A percentile compares a stretch with the other conserved stretches of the same genome.
phyloP scores from a whole-genome alignment of 2,329 filamentous ascomycete genomes.

The Paracoccidioides brasiliensis region DNA sequence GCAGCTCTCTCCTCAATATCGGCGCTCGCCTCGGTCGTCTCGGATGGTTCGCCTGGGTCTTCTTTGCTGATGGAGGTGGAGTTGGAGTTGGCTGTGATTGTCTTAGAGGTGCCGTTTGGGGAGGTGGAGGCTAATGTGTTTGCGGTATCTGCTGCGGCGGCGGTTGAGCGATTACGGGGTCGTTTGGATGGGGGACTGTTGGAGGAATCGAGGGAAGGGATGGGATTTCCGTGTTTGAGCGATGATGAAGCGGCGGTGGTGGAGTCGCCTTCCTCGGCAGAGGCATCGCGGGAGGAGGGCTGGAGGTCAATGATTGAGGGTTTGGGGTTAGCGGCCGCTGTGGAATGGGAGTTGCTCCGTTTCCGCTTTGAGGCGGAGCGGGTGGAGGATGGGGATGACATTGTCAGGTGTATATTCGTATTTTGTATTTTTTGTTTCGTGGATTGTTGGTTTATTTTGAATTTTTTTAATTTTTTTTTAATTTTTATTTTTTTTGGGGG shows the following conservation, averaged over 20 bases:
- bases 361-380: constrained; percentile 53
- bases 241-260: constrained; percentile 39
- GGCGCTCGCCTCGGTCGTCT: constrained; percentile 54
- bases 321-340: constrained; percentile 39
- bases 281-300: constrained; percentile 69
- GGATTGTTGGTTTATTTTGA: constrained; percentile 9
- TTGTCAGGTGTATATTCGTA: constrained; percentile 19
- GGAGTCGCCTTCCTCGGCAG: constrained; percentile 67
- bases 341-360: constrained; percentile 19
- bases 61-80: constrained; percentile 28
- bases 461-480: background rate
- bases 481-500: background rate
- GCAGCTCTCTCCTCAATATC: constrained; percentile 50
- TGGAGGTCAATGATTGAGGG: constrained; percentile 47
- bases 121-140: constrained; percentile 8
- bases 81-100: constrained; percentile 16
- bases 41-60: constrained; percentile 56
- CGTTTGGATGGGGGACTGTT: constrained; percentile 58
- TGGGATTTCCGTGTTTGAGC: constrained; percentile 45
- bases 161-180: constrained; percentile 43
- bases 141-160: background rate
- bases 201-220: constrained; percentile 30
- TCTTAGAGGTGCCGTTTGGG: constrained; percentile 15
- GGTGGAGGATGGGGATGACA: constrained; percentile 49
- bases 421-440: constrained; percentile 9